Percentiles rank a stretch among this genome's conserved stretches.
phyloP scores from a whole-genome alignment of 345 rosid genomes.

The Moringa oleifera region DNA sequence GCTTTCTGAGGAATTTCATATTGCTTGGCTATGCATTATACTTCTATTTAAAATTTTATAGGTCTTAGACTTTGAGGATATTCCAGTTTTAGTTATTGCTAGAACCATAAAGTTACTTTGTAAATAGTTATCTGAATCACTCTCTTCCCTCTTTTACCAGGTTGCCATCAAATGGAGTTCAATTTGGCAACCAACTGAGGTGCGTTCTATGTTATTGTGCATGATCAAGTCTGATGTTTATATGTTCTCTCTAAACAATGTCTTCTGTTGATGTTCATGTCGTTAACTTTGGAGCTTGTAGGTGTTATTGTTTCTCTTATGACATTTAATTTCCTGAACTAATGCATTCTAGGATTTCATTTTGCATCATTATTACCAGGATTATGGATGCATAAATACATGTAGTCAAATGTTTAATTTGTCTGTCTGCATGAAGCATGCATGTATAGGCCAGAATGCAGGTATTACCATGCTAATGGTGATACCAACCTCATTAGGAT shows the following conservation, averaged over 20 bases:
- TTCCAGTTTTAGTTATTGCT: background rate
- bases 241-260: constrained; percentile 5
- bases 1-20: background rate
- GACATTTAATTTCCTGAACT: too few species aligned
- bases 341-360: too few species aligned
- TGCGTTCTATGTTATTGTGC: constrained; percentile 21
- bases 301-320: too few species aligned
- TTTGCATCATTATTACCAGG: background rate
- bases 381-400: background rate
- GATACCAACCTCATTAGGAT: too few species aligned
- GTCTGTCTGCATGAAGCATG: background rate
- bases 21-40: background rate
- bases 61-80: background rate
- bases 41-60: background rate
- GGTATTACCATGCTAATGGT: too few species aligned
- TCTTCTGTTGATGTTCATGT: background rate
- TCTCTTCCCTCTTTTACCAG: constrained; percentile 27
- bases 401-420: too few species aligned
- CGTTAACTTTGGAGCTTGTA: background rate
- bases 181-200: constrained; percentile 80
- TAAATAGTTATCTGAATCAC: constrained; percentile 18
- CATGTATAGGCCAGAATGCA: background rate
- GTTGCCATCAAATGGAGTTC: constrained; percentile 45
- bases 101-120: constrained; percentile 8
- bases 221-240: constrained; percentile 5